Evolutionary conservation across 2,329 filamentous ascomycete species (phyloP).

Genomic region (Verticillium dahliae): DNA sequence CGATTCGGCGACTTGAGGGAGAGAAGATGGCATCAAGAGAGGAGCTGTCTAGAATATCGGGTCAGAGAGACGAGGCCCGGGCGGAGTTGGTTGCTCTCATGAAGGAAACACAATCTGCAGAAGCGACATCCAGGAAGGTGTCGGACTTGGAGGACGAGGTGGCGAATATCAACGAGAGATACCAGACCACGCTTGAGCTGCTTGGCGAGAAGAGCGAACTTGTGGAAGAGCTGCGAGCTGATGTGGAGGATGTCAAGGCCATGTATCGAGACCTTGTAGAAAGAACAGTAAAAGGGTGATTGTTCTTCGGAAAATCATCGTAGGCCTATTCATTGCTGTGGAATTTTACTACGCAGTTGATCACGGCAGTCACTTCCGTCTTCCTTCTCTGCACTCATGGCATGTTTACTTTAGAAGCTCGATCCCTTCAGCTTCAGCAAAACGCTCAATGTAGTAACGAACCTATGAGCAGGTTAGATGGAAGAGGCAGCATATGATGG

Average conservation of each 20-base stretch:
- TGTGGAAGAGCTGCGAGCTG: constrained; percentile 82
- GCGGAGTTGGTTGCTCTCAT: constrained; percentile 85
- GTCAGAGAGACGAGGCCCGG: constrained; percentile 89
- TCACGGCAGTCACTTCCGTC: background rate
- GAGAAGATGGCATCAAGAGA: constrained; percentile 88
- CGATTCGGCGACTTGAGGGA: constrained; percentile 81
- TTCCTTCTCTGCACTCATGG: too few species aligned
- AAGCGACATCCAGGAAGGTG: constrained; percentile 52
- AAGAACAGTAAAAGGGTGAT: constrained; percentile 61
- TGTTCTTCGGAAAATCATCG: background rate
- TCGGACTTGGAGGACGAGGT: constrained; percentile 63
- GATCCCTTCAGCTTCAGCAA: constrained; percentile 79
- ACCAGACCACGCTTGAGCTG: constrained; percentile 89
- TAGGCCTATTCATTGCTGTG: background rate
- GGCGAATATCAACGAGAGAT: constrained; percentile 63
- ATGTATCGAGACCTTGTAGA: constrained; percentile 94
- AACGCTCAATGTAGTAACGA: constrained; percentile 67
- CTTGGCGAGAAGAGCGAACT: constrained; percentile 94
- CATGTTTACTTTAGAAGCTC: constrained; percentile 32
- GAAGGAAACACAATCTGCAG: constrained; percentile 73
- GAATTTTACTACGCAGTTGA: background rate
- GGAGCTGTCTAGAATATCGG: constrained; percentile 70
- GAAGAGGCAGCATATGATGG: background rate
- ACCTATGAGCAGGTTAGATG: constrained; percentile 41
- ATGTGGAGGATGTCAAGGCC: constrained; percentile 88